Base-by-base conservation (phyloP, 257 asterid genomes). In the Cynanchum wilfordii region DNA sequence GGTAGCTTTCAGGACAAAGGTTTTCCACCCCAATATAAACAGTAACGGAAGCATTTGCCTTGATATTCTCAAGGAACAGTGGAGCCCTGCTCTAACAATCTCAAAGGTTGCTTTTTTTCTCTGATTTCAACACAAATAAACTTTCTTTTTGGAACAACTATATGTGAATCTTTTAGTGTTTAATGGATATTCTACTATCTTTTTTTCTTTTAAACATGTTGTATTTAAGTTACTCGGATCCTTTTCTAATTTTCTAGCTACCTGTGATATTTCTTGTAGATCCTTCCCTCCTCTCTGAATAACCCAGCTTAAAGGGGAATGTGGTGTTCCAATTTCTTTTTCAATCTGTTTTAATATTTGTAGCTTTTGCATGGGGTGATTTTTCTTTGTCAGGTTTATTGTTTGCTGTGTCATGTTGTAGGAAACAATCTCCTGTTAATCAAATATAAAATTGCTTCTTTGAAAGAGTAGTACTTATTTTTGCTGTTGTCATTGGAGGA, bases 41-140 rank as follows among this genome's bases (percentile, higher is more conserved):
- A 82, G 84, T 67, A 77, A 79, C 33, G 86, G 86, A 22, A 82
- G 84, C 70, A 82, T 82, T 74, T 79, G 84, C 76, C 86, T 82
- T 49, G 86, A 82, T 64, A 77, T 79, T 68, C 68, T 82, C 72
- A 79, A 82, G 79, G 86, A 82, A 50, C 86, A 82, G 66, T 82
- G 86, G 86, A 82, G 86, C 76, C 86, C 86, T 65, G 86, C 84
- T 42, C 84, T 82, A 62, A 82, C 86, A 13, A 79, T 82, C 68
- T 82, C 86, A 58, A 77, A 72, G 86, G 86, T 82, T 56, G 40
- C 49, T 63, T 27, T 36, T 56, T 22, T 3, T 68, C 27, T 19
- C 68, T 63, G 25, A 60, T 2, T 38, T 30, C 19, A 27, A 59
- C 22, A 12, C n/a, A 13, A 30, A 16, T 33, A 25, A 62, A 17